A percentile compares a stretch with the other conserved stretches of the same genome.
phyloP scores from a whole-genome alignment of 805 yeast genomes.

The Pichia manshurica region DNA sequence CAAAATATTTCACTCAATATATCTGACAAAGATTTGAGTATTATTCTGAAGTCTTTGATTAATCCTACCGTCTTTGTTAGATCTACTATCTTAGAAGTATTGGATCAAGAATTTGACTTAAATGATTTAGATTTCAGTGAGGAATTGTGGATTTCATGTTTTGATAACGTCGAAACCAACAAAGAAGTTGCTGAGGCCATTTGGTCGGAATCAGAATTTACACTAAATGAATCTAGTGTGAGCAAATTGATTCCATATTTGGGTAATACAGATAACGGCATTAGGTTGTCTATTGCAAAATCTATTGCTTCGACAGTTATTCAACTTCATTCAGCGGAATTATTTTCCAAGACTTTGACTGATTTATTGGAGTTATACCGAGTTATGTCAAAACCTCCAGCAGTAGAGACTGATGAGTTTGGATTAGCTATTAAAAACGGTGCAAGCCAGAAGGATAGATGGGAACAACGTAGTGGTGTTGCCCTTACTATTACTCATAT shows the following conservation, averaged over 20 bases:
- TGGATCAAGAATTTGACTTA: slow-evolving; percentile 78
- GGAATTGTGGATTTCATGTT: slow-evolving; percentile 74
- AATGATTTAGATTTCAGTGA: slow-evolving; percentile 33
- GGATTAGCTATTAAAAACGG: slow-evolving; percentile 69
- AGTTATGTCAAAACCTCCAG: slow-evolving; percentile 62
- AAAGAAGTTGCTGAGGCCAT: slow-evolving; percentile 68
- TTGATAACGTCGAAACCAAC: slow-evolving; percentile 62
- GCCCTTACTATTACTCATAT: slow-evolving; percentile 61
- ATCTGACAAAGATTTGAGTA: slow-evolving; percentile 47
- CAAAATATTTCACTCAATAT: slow-evolving; percentile 68
- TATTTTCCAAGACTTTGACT: slow-evolving; percentile 34
- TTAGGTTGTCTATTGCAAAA: slow-evolving; percentile 67
- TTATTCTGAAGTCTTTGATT: slow-evolving; percentile 52
- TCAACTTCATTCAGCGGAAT: slow-evolving; percentile 20
- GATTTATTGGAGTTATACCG: slow-evolving; percentile 51
- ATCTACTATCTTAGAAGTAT: slow-evolving; percentile 69
- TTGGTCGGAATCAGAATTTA: slow-evolving; percentile 71
- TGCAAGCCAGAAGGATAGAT: slow-evolving; percentile 59
- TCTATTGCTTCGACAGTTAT: slow-evolving; percentile 59
- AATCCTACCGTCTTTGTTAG: slow-evolving; percentile 69
- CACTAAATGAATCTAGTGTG: slow-evolving; percentile 41
- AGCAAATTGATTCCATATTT: slow-evolving; percentile 43
- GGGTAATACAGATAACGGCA: slow-evolving; percentile 53
- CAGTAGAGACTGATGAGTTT: slow-evolving; percentile 69
- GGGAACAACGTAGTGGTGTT: slow-evolving; percentile 82